Conservation (phyloP, 371 early-diverging fungal species). For the Capillidium rhysosporum region DNA sequence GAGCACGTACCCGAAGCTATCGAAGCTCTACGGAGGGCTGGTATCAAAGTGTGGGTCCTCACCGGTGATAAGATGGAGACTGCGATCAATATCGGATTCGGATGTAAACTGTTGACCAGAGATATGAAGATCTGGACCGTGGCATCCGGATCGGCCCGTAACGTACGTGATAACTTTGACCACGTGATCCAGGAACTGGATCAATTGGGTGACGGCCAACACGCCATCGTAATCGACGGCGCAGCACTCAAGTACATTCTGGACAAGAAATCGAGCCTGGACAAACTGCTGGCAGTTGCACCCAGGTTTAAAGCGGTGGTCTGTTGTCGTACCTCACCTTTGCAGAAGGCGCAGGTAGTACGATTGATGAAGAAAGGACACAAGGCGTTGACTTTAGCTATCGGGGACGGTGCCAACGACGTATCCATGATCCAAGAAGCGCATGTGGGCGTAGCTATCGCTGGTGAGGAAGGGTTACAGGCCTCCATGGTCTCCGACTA, state of each 20-base stretch:
- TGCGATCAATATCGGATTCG: conserved; percentile 92
- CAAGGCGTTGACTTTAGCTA: conserved; percentile 60
- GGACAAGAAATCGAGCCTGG: conserved; percentile 29
- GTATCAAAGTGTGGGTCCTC: conserved; percentile 96
- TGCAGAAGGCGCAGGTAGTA: conserved; percentile 95
- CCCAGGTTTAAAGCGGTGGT: conserved; percentile 72
- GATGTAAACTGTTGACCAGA: conserved; percentile 53
- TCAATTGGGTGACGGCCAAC: not conserved
- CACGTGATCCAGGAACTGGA: conserved; percentile 10
- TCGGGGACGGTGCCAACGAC: conserved; percentile 99
- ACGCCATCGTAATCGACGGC: conserved; percentile 81
- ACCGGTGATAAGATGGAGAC: conserved; percentile 99
- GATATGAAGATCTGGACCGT: conserved; percentile 53
- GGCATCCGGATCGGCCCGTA: conserved; percentile 8
- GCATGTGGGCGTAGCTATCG: conserved; percentile 86
- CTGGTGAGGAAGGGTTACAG: conserved; percentile 80
- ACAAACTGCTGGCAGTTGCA: conserved; percentile 48
- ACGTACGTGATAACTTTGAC: conserved; percentile 17
- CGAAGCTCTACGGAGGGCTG: conserved; percentile 59
- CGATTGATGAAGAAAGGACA: conserved; percentile 61
- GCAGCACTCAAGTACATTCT: conserved; percentile 59
- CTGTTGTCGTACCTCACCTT: conserved; percentile 86
- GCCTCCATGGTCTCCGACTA: conserved; percentile 84
- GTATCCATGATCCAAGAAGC: conserved; percentile 89
- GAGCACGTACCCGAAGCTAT: conserved; percentile 90